Percentiles rank a stretch among this genome's conserved stretches.
phyloP scores from a whole-genome alignment of 78 protist genomes.

The Guillardia theta region DNA sequence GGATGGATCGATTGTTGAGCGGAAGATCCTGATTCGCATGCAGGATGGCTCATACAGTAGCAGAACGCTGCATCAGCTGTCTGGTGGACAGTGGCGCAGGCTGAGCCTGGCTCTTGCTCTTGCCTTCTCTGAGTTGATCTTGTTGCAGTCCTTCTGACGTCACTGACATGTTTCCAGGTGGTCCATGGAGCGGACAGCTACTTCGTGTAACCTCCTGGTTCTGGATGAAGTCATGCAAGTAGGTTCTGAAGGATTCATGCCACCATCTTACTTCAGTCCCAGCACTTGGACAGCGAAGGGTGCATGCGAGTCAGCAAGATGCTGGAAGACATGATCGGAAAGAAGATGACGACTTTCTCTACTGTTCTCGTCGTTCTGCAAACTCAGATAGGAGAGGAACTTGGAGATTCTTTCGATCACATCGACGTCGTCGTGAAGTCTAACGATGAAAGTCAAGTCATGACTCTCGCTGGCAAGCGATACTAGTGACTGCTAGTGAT shows the following conservation, averaged over 20 bases:
- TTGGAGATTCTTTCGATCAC: background rate
- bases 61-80: background rate
- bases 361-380: background rate
- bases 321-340: background rate
- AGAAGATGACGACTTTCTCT: background rate
- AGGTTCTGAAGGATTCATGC: background rate
- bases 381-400: background rate
- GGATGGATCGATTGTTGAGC: background rate
- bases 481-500: background rate
- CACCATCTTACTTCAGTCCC: background rate
- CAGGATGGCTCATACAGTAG: background rate
- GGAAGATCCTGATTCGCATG: background rate
- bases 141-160: background rate
- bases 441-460: background rate
- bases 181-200: background rate
- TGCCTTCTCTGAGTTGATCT: background rate
- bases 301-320: background rate
- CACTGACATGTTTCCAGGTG: background rate
- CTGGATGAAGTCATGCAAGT: background rate
- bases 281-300: background rate
- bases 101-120: background rate
- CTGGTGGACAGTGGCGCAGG: background rate
- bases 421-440: background rate
- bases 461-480: background rate
- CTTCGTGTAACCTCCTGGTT: background rate